Evolutionary conservation across 164 flowering plant species (phyloP).

Genomic region (Aristolochia contorta): DNA sequence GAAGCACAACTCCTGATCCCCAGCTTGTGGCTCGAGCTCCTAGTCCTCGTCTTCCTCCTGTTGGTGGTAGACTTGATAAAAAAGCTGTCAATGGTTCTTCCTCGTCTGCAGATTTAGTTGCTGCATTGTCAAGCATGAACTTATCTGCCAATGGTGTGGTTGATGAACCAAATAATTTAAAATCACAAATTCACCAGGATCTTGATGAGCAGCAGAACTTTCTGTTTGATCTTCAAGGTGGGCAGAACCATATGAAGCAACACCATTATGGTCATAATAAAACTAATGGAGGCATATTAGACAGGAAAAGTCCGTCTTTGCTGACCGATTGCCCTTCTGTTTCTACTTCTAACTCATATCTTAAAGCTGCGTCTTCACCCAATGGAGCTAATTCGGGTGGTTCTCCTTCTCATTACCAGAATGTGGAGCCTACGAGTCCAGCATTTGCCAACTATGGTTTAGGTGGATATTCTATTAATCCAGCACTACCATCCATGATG

Average conservation of each 20-base stretch:
- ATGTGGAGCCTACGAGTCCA: slow-evolving; percentile 28
- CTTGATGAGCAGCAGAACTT: slow-evolving; percentile 29
- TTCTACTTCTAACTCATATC: slow-evolving; percentile 25
- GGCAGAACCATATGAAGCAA: slow-evolving; percentile 32
- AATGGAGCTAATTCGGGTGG: slow-evolving; percentile 26
- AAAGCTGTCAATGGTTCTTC: slow-evolving; percentile 28
- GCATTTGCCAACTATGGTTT: slow-evolving; percentile 42
- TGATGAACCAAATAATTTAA: slow-evolving; percentile 33
- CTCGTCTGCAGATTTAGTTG: slow-evolving; percentile 41
- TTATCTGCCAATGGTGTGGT: slow-evolving; percentile 33
- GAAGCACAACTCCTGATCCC: slow-evolving; percentile 76
- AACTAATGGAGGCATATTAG: slow-evolving; percentile 23
- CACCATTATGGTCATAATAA: slow-evolving; percentile 27
- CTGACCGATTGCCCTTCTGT: slow-evolving; percentile 25
- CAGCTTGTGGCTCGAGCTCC: slow-evolving; percentile 56
- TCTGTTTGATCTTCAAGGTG: slow-evolving; percentile 37
- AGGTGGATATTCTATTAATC: slow-evolving; percentile 43
- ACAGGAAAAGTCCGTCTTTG: slow-evolving; percentile 19
- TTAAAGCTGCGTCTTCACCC: slow-evolving; percentile 27
- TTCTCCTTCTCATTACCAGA: slow-evolving; percentile 43
- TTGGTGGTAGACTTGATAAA: slow-evolving; percentile 57
- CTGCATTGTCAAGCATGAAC: slow-evolving; percentile 70
- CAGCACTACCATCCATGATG: slow-evolving; percentile 45
- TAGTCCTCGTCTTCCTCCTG: slow-evolving; percentile 71
- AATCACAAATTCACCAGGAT: slow-evolving; percentile 32